A percentile compares a stretch with the other conserved stretches of the same genome.
Evolutionary conservation across 306 rosid species (phyloP).

Genomic region (Gillenia trifoliata): DNA sequence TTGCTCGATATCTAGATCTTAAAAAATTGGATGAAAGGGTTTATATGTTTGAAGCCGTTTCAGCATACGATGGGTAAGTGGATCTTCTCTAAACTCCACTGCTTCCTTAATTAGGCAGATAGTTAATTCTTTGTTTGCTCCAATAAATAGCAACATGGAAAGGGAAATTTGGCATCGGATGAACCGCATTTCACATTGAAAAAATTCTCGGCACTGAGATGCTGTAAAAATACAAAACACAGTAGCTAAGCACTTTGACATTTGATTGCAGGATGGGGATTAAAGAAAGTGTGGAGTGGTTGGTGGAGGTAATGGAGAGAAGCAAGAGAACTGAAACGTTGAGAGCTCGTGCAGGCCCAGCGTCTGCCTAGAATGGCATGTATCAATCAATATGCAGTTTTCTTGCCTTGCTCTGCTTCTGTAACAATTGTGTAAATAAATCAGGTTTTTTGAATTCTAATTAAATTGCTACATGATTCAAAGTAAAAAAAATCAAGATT

Average conservation of each 20-base stretch:
- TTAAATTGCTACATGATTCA: conserved; percentile 17
- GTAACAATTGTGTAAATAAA: conserved; percentile 34
- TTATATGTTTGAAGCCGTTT: conserved; percentile 90
- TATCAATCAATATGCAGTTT: conserved; percentile 14
- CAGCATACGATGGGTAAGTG: conserved; percentile 87
- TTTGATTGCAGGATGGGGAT: conserved; percentile 72
- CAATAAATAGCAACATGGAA: not conserved
- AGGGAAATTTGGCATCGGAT: not conserved
- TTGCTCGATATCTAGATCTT: conserved; percentile 81
- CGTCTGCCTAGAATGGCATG: conserved; percentile 35
- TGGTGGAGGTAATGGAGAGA: conserved; percentile 93
- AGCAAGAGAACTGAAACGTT: conserved; percentile 96
- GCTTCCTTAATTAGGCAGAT: not conserved
- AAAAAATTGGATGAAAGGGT: conserved; percentile 96
- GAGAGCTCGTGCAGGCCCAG: conserved; percentile 70
- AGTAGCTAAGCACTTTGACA: conserved; percentile 3
- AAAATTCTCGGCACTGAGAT: not conserved
- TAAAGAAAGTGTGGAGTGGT: conserved; percentile 84
- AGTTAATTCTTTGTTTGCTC: not conserved
- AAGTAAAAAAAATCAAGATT: not conserved
- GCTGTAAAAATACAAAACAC: not conserved
- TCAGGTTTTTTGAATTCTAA: conserved; percentile 18
- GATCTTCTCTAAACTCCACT: not conserved
- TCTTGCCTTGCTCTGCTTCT: conserved; percentile 21
- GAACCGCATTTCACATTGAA: not conserved